phyloP scores from a whole-genome alignment of 176 grass and related monocot genomes.

The Musa beccarii region DNA sequence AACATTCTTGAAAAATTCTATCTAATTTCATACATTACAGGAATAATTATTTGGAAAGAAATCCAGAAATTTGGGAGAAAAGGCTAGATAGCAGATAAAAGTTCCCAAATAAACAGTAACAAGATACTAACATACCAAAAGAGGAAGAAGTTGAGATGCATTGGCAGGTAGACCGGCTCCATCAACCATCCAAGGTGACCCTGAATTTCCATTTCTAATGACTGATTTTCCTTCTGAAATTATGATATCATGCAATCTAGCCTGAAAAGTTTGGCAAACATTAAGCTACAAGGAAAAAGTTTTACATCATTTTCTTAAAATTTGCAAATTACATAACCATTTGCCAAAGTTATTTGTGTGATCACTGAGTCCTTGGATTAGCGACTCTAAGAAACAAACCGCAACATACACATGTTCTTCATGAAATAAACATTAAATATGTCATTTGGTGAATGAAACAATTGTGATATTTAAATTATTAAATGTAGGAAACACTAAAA shows the following conservation, averaged over 20 bases:
- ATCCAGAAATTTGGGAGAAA: not conserved
- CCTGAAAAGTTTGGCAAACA: conserved; percentile 28
- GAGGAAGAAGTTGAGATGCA: conserved; percentile 65
- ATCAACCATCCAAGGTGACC: conserved; percentile 93
- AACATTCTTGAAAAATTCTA: too few species aligned
- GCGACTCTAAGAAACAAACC: too few species aligned
- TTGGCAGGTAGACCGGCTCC: conserved; percentile 72
- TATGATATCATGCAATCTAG: conserved; percentile 66
- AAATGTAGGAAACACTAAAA: too few species aligned
- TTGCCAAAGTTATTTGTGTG: too few species aligned
- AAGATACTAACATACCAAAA: conserved; percentile 46
- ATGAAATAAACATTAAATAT: too few species aligned
- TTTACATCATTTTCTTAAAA: not conserved
- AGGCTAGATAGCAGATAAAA: not conserved
- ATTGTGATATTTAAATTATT: too few species aligned
- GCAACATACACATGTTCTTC: too few species aligned
- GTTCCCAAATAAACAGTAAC: conserved; percentile 6
- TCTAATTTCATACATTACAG: too few species aligned
- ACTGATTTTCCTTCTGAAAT: conserved; percentile 41
- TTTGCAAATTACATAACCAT: too few species aligned
- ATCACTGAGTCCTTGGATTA: too few species aligned
- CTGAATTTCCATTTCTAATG: conserved; percentile 32
- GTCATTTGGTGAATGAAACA: too few species aligned
- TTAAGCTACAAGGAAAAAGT: not conserved
- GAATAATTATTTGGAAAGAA: too few species aligned